A percentile compares a stretch with the other conserved stretches of the same genome.
These are phyloP conservation scores for Candida vartiovaarae DNA, from an alignment of 805 yeast species.

Conservation along the genomic window DNA sequence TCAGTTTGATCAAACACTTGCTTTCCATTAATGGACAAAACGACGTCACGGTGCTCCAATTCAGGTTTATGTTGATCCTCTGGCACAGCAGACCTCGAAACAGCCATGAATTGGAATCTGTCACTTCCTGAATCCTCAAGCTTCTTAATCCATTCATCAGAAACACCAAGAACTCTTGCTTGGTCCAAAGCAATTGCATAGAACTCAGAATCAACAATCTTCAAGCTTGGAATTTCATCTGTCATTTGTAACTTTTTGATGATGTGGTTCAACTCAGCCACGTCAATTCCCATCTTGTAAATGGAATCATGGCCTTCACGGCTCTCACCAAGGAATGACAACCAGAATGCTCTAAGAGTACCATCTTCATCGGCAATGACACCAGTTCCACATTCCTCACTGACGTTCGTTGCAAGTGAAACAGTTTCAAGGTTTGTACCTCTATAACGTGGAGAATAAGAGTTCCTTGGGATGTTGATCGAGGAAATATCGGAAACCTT, in stretches of 20 bases:
- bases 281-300: constrained; percentile 72
- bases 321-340: constrained; percentile 74
- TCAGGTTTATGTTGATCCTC: constrained; percentile 25
- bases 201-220: constrained; percentile 77
- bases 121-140: constrained; percentile 59
- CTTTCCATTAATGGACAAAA: constrained; percentile 60
- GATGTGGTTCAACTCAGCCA: constrained; percentile 53
- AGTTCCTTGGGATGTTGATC: constrained; percentile 61
- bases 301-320: constrained; percentile 50
- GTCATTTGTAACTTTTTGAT: constrained; percentile 44
- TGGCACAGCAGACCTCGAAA: constrained; percentile 57
- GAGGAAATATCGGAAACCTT: constrained; percentile 72
- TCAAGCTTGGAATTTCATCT: constrained; percentile 47
- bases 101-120: constrained; percentile 66
- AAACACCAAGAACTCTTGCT: constrained; percentile 83
- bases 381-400: constrained; percentile 75
- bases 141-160: constrained; percentile 70
- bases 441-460: constrained; percentile 70
- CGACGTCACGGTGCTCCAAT: constrained; percentile 61
- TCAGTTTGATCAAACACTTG: constrained; percentile 64
- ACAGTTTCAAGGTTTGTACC: constrained; percentile 79
- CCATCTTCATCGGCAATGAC: constrained; percentile 73
- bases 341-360: constrained; percentile 76
- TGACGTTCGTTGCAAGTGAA: constrained; percentile 62
- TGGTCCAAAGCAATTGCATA: constrained; percentile 58